phyloP scores from a whole-genome alignment of 2,329 filamentous ascomycete species.

The Coccinonectria pachysandricola region DNA sequence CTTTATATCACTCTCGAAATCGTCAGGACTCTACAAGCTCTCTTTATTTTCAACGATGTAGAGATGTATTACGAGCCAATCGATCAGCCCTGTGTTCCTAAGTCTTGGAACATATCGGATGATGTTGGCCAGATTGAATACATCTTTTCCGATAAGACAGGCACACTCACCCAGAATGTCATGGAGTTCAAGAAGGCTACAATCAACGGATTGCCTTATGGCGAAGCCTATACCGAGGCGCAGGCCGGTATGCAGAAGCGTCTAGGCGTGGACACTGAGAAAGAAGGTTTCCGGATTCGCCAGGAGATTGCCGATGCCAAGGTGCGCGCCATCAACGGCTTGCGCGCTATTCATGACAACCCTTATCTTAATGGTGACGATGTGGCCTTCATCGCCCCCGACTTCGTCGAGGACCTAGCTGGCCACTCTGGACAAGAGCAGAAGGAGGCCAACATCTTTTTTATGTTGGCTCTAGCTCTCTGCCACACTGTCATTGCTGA shows the following conservation, averaged over 20 bases:
- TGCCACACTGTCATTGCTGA: constrained; percentile 96
- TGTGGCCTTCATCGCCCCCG: constrained; percentile 83
- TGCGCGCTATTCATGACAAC: constrained; percentile 75
- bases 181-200: constrained; percentile 99
- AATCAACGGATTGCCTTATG: constrained; percentile 91
- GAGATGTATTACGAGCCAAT: constrained; percentile 96
- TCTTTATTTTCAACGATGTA: constrained; percentile 95
- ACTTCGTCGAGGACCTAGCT: constrained; percentile 74
- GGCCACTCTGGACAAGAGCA: constrained; percentile 71
- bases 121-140: constrained; percentile 98
- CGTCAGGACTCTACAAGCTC: constrained; percentile 80
- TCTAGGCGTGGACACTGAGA: constrained; percentile 75
- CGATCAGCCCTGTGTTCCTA: constrained; percentile 91
- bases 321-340: constrained; percentile 56
- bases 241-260: constrained; percentile 94
- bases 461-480: constrained; percentile 91
- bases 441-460: constrained; percentile 67
- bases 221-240: constrained; percentile 95
- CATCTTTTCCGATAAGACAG: constrained; percentile 98
- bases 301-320: constrained; percentile 74
- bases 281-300: constrained; percentile 61
- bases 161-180: constrained; percentile 89
- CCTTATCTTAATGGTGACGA: constrained; percentile 85
- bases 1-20: constrained; percentile 97
- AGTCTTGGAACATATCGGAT: constrained; percentile 98